Percentiles rank a stretch among this genome's conserved stretches.
These are phyloP conservation scores for Cadophora sp. DNA, from an alignment of 2,329 filamentous ascomycete genomes.

Conservation along the genomic window DNA sequence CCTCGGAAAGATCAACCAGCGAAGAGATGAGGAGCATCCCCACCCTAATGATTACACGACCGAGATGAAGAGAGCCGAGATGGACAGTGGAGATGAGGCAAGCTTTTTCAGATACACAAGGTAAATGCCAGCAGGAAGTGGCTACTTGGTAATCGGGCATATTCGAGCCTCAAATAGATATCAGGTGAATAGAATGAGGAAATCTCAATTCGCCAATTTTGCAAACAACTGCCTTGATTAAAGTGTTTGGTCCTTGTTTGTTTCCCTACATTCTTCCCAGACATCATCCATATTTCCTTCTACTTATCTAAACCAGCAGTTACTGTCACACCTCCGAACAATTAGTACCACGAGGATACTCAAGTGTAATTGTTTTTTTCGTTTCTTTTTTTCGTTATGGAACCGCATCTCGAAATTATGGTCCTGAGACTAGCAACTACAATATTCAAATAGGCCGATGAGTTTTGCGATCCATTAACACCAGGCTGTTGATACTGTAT, in stretches of 20 bases:
- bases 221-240: not conserved
- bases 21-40: conserved; percentile 18
- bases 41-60: conserved; percentile 14
- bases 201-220: not conserved
- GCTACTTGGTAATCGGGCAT: not conserved
- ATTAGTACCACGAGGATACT: no score
- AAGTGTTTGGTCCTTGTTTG: not conserved
- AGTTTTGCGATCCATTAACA: no score
- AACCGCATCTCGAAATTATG: no score
- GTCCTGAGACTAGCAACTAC: no score
- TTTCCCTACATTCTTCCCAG: not conserved
- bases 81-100: conserved; percentile 22
- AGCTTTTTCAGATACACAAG: conserved; percentile 26
- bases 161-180: not conserved
- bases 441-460: no score
- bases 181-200: not conserved
- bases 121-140: not conserved
- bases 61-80: conserved; percentile 20
- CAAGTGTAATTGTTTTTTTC: no score
- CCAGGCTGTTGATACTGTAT: no score
- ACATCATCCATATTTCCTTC: not conserved
- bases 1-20: conserved; percentile 18
- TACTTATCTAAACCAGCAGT: not conserved
- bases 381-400: no score
- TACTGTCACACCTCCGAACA: not conserved